Conservation (phyloP, 352 stramenopile genomes). For the Phytophthora vignae region DNA sequence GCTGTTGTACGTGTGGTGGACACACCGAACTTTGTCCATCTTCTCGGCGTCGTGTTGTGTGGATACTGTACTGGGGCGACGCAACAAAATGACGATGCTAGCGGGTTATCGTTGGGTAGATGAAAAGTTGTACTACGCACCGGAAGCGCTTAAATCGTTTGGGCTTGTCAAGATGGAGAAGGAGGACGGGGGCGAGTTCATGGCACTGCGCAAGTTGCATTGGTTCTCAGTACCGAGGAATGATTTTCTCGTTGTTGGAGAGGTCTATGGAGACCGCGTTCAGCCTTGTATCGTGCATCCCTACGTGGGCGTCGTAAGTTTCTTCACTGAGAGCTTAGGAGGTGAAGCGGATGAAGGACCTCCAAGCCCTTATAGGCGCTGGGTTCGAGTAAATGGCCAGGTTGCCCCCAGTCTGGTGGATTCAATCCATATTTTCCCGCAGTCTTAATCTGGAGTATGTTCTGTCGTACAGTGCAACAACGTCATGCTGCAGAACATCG, state of each 20-base stretch:
- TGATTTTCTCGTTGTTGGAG: slow-evolving; percentile 22
- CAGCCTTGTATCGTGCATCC: slow-evolving; percentile 12
- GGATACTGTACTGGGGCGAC: slow-evolving; percentile 23
- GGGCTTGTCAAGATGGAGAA: slow-evolving; percentile 26
- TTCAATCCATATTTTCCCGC: slow-evolving; percentile 7
- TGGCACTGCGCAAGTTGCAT: slow-evolving; percentile 25
- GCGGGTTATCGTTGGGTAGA: slow-evolving; percentile 24
- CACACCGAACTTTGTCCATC: slow-evolving; percentile 15
- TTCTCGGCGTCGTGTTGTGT: slow-evolving; percentile 20
- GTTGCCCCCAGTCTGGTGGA: background rate
- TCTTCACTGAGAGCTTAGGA: slow-evolving; percentile 15
- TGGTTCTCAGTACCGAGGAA: slow-evolving; percentile 22
- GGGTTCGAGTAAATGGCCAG: background rate
- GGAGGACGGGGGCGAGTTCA: slow-evolving; percentile 9
- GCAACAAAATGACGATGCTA: slow-evolving; percentile 37
- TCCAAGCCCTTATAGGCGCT: background rate
- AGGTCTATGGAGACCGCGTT: slow-evolving; percentile 8
- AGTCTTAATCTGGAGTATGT: background rate
- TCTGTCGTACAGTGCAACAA: background rate
- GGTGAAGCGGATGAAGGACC: background rate
- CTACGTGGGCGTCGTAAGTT: slow-evolving; percentile 9
- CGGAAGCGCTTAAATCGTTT: slow-evolving; percentile 23
- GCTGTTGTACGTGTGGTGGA: slow-evolving; percentile 26
- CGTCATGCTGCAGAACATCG: background rate
- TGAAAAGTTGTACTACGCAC: slow-evolving; percentile 24